Percentiles rank a stretch among this genome's conserved stretches.
These are phyloP conservation scores for Patellifolia procumbens DNA, from an alignment of 179 eudicot genomes.

Conservation along the genomic window DNA sequence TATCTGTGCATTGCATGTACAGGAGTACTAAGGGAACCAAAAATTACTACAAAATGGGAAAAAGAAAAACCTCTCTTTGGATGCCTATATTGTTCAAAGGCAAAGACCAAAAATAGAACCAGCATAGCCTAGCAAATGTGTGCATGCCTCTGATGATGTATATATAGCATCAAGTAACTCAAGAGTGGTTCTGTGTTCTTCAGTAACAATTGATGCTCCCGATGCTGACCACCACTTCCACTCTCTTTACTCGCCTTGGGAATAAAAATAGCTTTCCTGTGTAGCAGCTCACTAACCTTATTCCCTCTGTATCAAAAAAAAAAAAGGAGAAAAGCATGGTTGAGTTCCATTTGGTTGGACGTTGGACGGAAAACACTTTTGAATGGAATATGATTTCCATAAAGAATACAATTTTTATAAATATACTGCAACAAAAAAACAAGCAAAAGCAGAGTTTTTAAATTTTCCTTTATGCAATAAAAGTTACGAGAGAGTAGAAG, in stretches of 20 bases:
- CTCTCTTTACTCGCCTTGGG: not conserved
- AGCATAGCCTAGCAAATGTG: not conserved
- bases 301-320: conserved; percentile 30
- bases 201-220: not conserved
- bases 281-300: conserved; percentile 23
- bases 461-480: too few relatives aligned
- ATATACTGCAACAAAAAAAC: not conserved
- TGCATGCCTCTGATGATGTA: not conserved
- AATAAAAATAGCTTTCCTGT: not conserved
- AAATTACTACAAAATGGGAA: not conserved
- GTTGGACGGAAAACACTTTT: not conserved
- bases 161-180: conserved; percentile 3
- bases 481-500: too few relatives aligned
- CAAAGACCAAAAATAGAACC: conserved; percentile 10
- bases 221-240: not conserved
- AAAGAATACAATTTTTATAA: too few relatives aligned
- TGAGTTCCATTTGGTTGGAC: not conserved
- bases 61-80: conserved; percentile 8
- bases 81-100: conserved; percentile 15
- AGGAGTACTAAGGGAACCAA: not conserved
- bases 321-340: not conserved
- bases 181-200: not conserved
- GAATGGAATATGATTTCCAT: not conserved
- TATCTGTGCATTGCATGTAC: conserved; percentile 24
- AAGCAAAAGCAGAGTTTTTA: too few relatives aligned